Evolutionary conservation across 805 yeast genomes (phyloP).

Genomic region (Tetrapisispora taiwanensis): DNA sequence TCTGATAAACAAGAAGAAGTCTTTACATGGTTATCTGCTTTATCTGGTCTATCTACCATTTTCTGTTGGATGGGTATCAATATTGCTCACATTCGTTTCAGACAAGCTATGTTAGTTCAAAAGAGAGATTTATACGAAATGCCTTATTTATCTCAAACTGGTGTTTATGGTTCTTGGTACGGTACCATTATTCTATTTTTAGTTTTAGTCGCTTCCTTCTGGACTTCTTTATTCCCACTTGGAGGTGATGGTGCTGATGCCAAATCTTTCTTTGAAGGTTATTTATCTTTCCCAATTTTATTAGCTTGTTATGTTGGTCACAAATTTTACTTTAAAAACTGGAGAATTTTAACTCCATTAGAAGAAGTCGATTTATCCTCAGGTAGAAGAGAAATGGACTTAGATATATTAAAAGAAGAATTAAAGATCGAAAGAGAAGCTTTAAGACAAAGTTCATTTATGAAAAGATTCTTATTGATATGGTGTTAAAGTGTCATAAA

Average conservation of each 20-base stretch:
- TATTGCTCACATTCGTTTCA: slow-evolving; percentile 40
- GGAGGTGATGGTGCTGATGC: slow-evolving; percentile 44
- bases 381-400: slow-evolving; percentile 47
- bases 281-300: slow-evolving; percentile 55
- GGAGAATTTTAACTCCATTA: slow-evolving; percentile 31
- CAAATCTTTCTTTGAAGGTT: slow-evolving; percentile 50
- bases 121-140: slow-evolving; percentile 54
- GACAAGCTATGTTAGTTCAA: slow-evolving; percentile 45
- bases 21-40: slow-evolving; percentile 46
- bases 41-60: slow-evolving; percentile 42
- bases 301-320: slow-evolving; percentile 48
- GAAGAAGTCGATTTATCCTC: slow-evolving; percentile 50
- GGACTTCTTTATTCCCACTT: slow-evolving; percentile 65
- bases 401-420: slow-evolving; percentile 40
- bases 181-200: slow-evolving; percentile 46
- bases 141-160: slow-evolving; percentile 52
- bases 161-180: slow-evolving; percentile 49
- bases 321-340: slow-evolving; percentile 39
- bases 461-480: slow-evolving; percentile 31
- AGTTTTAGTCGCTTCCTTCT: slow-evolving; percentile 62
- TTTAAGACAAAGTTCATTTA: slow-evolving; percentile 34
- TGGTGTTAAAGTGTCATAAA: slow-evolving; percentile 34
- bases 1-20: slow-evolving; percentile 37
- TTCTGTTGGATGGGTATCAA: slow-evolving; percentile 49
- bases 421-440: slow-evolving; percentile 36